These are phyloP conservation scores for Rhododendron molle DNA, from an alignment of 148 eudicot species.

Conservation along the genomic window DNA sequence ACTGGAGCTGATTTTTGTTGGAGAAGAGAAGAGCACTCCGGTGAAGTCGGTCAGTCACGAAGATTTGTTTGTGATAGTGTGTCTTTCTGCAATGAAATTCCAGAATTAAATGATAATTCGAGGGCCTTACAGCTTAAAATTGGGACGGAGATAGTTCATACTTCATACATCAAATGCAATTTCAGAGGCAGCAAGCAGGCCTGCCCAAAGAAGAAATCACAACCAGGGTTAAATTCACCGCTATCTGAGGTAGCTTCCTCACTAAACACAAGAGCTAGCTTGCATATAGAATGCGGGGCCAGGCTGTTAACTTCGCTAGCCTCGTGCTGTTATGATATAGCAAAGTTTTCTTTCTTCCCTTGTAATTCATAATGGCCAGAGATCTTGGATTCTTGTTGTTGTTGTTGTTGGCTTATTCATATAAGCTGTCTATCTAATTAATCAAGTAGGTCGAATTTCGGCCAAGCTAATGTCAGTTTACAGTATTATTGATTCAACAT, in stretches of 20 bases:
- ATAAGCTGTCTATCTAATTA: no score
- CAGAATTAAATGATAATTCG: not conserved
- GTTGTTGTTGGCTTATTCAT: no score
- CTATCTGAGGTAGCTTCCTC: no score
- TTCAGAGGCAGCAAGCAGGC: not conserved
- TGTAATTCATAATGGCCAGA: not conserved
- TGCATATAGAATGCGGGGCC: no score
- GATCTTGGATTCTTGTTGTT: not conserved
- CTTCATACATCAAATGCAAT: not conserved
- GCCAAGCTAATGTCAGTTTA: not conserved
- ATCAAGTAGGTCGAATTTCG: not conserved
- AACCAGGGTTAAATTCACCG: no score
- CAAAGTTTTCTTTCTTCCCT: not conserved
- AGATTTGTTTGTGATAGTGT: not conserved
- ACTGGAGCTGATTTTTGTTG: not conserved
- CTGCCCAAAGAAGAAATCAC: no score
- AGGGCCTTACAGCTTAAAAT: not conserved
- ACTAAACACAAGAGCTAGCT: no score
- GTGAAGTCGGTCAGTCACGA: not conserved
- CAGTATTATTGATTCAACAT: not conserved
- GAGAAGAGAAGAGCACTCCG: not conserved
- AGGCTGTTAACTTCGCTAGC: not conserved
- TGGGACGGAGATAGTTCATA: not conserved
- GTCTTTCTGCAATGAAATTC: not conserved
- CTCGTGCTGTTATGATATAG: not conserved